phyloP scores from a whole-genome alignment of 768 basidiomycete species.

The Basidioascus undulatus region DNA sequence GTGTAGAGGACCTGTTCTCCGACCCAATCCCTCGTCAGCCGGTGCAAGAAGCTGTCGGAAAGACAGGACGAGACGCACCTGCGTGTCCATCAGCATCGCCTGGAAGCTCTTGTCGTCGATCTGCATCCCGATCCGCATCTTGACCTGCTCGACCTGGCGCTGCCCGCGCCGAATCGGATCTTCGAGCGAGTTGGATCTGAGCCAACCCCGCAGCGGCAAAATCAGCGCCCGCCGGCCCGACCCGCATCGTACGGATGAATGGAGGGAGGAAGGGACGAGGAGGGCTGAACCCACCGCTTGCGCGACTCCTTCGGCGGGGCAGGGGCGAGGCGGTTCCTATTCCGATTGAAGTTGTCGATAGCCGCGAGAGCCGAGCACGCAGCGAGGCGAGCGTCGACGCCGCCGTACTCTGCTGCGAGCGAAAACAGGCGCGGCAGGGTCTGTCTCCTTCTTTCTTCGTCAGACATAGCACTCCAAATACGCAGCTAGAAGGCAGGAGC shows the following conservation, averaged over 20 bases:
- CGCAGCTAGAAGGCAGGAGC: background rate
- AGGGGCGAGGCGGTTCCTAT: slow-evolving; percentile 45
- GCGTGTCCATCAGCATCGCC: slow-evolving; percentile 55
- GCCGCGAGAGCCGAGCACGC: slow-evolving; percentile 64
- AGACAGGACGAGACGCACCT: slow-evolving; percentile 26
- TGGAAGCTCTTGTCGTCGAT: slow-evolving; percentile 92
- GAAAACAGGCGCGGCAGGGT: slow-evolving; percentile 63
- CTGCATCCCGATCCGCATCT: slow-evolving; percentile 70
- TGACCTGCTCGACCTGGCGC: slow-evolving; percentile 69
- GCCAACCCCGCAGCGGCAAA: slow-evolving; percentile 17
- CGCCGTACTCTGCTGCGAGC: slow-evolving; percentile 50
- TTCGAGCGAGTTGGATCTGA: slow-evolving; percentile 33
- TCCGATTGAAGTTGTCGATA: slow-evolving; percentile 85
- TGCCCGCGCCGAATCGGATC: slow-evolving; percentile 71
- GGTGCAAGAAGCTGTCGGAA: background rate
- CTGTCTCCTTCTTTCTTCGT: slow-evolving; percentile 20
- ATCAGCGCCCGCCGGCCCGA: too few species aligned
- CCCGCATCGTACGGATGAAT: background rate
- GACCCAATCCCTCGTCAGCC: too few species aligned
- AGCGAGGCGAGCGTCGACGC: slow-evolving; percentile 50
- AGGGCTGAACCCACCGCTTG: slow-evolving; percentile 29
- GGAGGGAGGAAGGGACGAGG: background rate
- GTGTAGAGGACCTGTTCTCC: slow-evolving; percentile 47
- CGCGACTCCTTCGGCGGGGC: slow-evolving; percentile 30
- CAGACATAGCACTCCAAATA: background rate